phyloP scores from a whole-genome alignment of 2,329 filamentous ascomycete genomes.

The Xylogone sp. region DNA sequence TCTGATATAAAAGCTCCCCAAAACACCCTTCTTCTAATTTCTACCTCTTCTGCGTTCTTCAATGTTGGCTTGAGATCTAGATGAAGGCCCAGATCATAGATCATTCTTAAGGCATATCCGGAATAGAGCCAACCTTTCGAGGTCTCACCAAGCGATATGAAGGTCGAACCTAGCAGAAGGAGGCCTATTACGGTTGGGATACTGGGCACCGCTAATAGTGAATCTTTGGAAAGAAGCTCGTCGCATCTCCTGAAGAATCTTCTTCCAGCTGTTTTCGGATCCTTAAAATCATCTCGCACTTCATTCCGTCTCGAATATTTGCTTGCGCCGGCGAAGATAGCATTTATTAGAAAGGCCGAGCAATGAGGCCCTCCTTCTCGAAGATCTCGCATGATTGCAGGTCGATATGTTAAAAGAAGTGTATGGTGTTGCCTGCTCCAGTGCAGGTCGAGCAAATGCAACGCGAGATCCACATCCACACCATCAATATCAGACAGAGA shows the following conservation, averaged over 20 bases:
- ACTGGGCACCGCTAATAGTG: constrained; percentile 16
- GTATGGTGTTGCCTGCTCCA: constrained; percentile 35
- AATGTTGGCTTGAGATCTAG: constrained; percentile 33
- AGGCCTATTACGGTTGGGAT: constrained; percentile 25
- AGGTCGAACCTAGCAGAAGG: constrained; percentile 23
- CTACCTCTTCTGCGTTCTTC: constrained; percentile 27
- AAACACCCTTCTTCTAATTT: constrained; percentile 29
- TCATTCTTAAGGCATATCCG: constrained; percentile 51
- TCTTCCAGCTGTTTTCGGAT: constrained; percentile 31
- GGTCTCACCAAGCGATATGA: constrained; percentile 19
- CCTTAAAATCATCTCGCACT: constrained; percentile 29
- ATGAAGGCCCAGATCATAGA: constrained; percentile 52
- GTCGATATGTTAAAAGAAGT: constrained; percentile 34
- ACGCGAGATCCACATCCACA: constrained; percentile 30
- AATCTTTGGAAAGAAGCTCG: constrained; percentile 12
- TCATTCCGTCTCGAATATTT: constrained; percentile 35
- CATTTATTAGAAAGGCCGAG: constrained; percentile 35
- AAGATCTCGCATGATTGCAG: constrained; percentile 35
- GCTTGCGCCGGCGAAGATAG: constrained; percentile 36
- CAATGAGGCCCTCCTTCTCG: constrained; percentile 31
- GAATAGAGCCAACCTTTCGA: constrained; percentile 48
- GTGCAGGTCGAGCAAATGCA: constrained; percentile 34
- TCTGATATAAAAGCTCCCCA: constrained; percentile 37
- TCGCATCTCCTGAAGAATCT: constrained; percentile 32
- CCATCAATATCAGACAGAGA: constrained; percentile 7